phyloP scores from a whole-genome alignment of 495 filamentous ascomycete genomes.

The Penicillium coffeae region DNA sequence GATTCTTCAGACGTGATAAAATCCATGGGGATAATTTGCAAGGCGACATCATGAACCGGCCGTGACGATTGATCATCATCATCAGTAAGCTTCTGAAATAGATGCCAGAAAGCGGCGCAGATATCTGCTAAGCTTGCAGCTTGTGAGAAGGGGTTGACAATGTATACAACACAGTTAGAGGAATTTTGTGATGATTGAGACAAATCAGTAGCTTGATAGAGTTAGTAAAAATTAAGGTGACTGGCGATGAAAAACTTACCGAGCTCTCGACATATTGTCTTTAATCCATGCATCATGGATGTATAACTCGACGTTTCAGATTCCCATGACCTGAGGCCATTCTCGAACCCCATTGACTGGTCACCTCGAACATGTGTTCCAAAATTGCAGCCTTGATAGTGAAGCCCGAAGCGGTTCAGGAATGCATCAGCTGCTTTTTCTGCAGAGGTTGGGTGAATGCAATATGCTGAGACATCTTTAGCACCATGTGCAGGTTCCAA shows the following conservation, averaged over 20 bases:
- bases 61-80: constrained; percentile 43
- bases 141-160: constrained; percentile 70
- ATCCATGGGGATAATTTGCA: constrained; percentile 77
- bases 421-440: constrained; percentile 62
- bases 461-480: constrained; percentile 78
- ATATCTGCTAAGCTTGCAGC: constrained; percentile 66
- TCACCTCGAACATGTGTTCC: constrained; percentile 63
- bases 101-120: constrained; percentile 70
- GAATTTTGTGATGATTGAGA: constrained; percentile 40
- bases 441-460: constrained; percentile 66
- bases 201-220: constrained; percentile 35
- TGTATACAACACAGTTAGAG: constrained; percentile 80
- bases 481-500: constrained; percentile 71
- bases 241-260: constrained; percentile 26
- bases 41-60: constrained; percentile 63
- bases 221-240: constrained; percentile 18
- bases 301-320: constrained; percentile 28
- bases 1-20: constrained; percentile 63
- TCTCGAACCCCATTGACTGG: constrained; percentile 44
- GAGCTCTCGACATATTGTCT: constrained; percentile 37
- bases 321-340: constrained; percentile 58
- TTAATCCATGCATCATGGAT: constrained; percentile 36
- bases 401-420: constrained; percentile 62
- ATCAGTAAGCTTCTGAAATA: constrained; percentile 66
- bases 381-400: constrained; percentile 77